Evolutionary conservation across 352 stramenopile species (phyloP), one percentile per base, ranked within the genome.

Genomic region (Globisporangium takayamanum): DNA sequence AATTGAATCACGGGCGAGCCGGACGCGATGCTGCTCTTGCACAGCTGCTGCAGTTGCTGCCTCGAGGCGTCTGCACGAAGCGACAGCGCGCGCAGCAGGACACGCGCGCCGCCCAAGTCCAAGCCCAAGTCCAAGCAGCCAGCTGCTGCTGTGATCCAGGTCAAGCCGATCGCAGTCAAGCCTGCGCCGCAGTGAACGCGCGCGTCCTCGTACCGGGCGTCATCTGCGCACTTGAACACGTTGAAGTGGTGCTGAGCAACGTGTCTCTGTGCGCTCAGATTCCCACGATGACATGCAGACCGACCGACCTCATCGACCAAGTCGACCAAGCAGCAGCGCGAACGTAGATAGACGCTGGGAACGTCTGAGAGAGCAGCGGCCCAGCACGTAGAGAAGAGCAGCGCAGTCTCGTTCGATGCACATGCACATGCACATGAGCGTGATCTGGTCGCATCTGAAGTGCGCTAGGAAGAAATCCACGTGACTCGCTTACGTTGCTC

Each of bases 81-180:
- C 46, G 12, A 10, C n/a, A n/a, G 18, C n/a, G 20, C 46, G 46
- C 25, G 42, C 42, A 20, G 50, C 50, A 45, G 33, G 33, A 39
- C 33, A 39, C 33, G 33, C 33, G 33, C 33, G 33, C 33, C 33
- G 33, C 33, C 33, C 33, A 11, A 3, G 33, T 39, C 12, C 12
- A 48, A 22, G 16, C 16, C 37, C 20, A 20, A 41, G 28, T 10
- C 18, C 30, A 42, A 37, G 33, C 48, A 47, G 48, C 42, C 26
- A 10, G 7, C 41, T 15, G 28, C 33, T 14, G 55, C n/a, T n/a
- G n/a, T 55, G 44, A 61, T 55, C 36, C 45, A 47, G 25, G 55
- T 55, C 47, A 50, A 61, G 55, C 46, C 46, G 36, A 20, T 55
- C 44, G 37, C 47, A 3, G 55, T 61, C n/a, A 49, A 55, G 46